Conservation (phyloP, 2,329 filamentous ascomycete species). For the Botrytis cinerea region DNA sequence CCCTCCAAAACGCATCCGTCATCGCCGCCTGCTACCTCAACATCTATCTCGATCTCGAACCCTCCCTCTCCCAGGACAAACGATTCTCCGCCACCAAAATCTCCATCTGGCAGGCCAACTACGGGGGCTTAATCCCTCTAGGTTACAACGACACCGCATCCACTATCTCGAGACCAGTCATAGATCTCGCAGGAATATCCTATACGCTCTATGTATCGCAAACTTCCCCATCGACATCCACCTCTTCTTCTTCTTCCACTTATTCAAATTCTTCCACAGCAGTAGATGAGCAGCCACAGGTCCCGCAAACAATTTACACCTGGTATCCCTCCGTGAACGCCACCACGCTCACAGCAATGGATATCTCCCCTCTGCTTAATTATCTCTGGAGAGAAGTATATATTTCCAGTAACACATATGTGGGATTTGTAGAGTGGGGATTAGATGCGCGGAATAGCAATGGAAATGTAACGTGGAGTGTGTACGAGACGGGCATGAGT, state of each 20-base stretch:
- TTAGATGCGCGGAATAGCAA: neutral
- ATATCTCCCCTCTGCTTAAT: neutral
- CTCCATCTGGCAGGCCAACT: slow-evolving; percentile 9
- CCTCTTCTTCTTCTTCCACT: rapidly evolving
- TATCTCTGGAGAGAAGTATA: slow-evolving; percentile 18
- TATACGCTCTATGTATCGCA: neutral
- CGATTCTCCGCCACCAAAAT: neutral
- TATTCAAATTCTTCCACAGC: neutral
- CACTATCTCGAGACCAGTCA: neutral
- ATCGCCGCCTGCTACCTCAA: slow-evolving; percentile 4
- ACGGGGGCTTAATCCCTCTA: neutral
- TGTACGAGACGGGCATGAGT: neutral
- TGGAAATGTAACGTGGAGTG: slow-evolving; percentile 3
- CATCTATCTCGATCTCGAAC: slow-evolving; percentile 9
- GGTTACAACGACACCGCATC: neutral
- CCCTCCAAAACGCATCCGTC: neutral
- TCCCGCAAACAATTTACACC: slow-evolving; percentile 12
- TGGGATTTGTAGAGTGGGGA: slow-evolving; percentile 19
- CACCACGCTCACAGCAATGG: neutral
- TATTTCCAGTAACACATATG: neutral
- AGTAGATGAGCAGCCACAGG: neutral
- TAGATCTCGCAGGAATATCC: neutral
- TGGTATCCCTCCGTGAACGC: neutral
- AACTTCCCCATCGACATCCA: neutral
- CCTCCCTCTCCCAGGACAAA: neutral